Evolutionary conservation across 768 basidiomycete species (phyloP), one percentile per base, ranked within the genome.

Genomic region (Trametes maxima): DNA sequence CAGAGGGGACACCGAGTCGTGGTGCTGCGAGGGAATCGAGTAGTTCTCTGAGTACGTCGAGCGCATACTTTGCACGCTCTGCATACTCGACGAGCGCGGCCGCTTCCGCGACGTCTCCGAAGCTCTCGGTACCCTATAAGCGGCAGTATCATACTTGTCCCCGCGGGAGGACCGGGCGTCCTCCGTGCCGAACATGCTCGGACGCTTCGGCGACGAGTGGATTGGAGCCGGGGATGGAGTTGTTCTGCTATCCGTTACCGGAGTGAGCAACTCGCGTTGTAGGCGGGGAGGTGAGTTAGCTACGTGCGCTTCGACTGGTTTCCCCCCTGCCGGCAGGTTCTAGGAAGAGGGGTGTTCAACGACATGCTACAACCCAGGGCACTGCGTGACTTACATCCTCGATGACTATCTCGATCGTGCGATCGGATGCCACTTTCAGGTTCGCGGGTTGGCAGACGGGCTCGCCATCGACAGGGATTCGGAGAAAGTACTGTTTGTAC

Each of bases 401-500:
- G 24, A 91, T 80, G 33, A 82, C 78, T 24, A 88, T 69, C 21
- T 81, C 78, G 25, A 91, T 58, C 0, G 85, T 87, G 63, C 82
- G 78, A 24, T 86, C 79, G 39, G 76, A 73, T 24, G 78, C 75
- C 16, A 90, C 76, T 16, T 79, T 76, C 16, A 91, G 74, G 67
- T 89, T 85, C n/a, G 83, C 82, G 3, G 83, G 77, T 24, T 76
- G 76, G 61, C 74, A 82, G 19, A 84, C 78, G 51, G 83, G 78
- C 25, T 72, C 74, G 65, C 85, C 83, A n/a, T 82, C 78, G 33
- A 78, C 76, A 10, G 81, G 77, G 25, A 90, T 79, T 33, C 86
- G 82, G 68, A 90, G 77, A 66, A 91, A 84, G 54, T 85, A 78
- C 67, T 91, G 89, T 52, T 84, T 79, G 70, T 85, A 90, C 73